phyloP scores from a whole-genome alignment of 2,329 filamentous ascomycete genomes.

The Sclerotinia nivalis region DNA sequence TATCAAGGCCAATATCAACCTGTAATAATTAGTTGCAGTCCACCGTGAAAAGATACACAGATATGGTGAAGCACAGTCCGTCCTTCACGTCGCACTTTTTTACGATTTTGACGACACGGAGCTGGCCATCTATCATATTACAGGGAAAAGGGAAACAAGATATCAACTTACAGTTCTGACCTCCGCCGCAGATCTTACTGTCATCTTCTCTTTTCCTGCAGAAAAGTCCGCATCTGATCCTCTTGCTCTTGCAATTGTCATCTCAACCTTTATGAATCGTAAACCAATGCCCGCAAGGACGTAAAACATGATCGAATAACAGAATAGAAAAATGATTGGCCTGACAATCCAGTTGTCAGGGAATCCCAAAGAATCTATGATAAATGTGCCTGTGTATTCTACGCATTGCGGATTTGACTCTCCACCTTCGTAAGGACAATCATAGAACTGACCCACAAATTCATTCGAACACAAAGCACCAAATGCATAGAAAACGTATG shows the following conservation, averaged over 20 bases:
- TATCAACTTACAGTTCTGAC: constrained; percentile 47
- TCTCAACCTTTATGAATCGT: constrained; percentile 64
- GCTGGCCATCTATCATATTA: neutral
- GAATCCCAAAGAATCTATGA: constrained; percentile 69
- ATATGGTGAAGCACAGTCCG: neutral
- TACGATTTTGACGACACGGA: neutral
- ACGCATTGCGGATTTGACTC: constrained; percentile 63
- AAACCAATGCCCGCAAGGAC: constrained; percentile 61
- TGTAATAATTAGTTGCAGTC: neutral
- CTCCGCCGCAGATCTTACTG: constrained; percentile 52
- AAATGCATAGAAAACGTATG: constrained; percentile 69
- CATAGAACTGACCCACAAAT: constrained; percentile 70
- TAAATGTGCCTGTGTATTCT: constrained; percentile 67
- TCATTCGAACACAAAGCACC: constrained; percentile 72
- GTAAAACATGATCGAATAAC: constrained; percentile 65
- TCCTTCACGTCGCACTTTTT: neutral
- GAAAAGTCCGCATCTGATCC: constrained; percentile 60
- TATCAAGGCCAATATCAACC: constrained; percentile 64
- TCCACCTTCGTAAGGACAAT: constrained; percentile 66
- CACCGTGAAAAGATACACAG: neutral
- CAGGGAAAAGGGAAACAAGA: neutral
- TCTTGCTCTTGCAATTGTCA: constrained; percentile 66
- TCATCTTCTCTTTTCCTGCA: constrained; percentile 70
- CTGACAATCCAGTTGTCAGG: constrained; percentile 66
- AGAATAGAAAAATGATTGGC: constrained; percentile 63